A percentile compares a stretch with the other conserved stretches of the same genome.
Evolutionary conservation across 176 grass and related monocot genomes (phyloP).

Genomic region (sorghum (Sorghum bicolor)): DNA sequence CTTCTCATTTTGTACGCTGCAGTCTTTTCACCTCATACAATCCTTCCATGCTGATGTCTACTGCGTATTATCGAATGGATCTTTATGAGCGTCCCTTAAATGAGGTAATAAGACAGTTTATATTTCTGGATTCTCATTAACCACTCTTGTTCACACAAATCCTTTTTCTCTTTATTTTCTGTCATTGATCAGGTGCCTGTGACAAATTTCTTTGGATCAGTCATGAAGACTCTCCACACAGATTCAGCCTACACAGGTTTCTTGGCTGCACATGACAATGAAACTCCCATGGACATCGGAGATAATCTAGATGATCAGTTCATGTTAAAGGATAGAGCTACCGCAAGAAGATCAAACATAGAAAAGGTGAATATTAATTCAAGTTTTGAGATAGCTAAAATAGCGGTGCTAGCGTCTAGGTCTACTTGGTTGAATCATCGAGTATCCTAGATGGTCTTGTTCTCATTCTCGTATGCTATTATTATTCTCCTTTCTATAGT

Average conservation of each 20-base stretch:
- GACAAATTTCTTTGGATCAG: slow-evolving; percentile 98
- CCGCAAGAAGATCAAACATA: slow-evolving; percentile 29
- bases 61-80: slow-evolving; percentile 91
- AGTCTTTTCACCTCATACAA: slow-evolving; percentile 98
- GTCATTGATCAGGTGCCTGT: slow-evolving; percentile 68
- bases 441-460: background rate
- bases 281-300: slow-evolving; percentile 1
- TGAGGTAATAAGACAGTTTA: slow-evolving; percentile 45
- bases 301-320: slow-evolving; percentile 25
- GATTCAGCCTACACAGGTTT: slow-evolving; percentile 76
- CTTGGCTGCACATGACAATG: slow-evolving; percentile 31
- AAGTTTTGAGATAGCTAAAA: slow-evolving; percentile 10
- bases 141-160: slow-evolving; percentile 6
- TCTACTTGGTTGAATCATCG: background rate
- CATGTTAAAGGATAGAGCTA: slow-evolving; percentile 49
- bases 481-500: background rate
- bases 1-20: slow-evolving; percentile 23
- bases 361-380: slow-evolving; percentile 49
- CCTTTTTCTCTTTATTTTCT: slow-evolving; percentile 4
- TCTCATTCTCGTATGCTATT: background rate
- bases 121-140: slow-evolving; percentile 29
- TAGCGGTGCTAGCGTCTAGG: background rate
- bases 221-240: slow-evolving; percentile 96
- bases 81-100: slow-evolving; percentile 73
- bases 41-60: slow-evolving; percentile 81